phyloP scores from a whole-genome alignment of 495 filamentous ascomycete genomes.

The Penicillium flavigenum region DNA sequence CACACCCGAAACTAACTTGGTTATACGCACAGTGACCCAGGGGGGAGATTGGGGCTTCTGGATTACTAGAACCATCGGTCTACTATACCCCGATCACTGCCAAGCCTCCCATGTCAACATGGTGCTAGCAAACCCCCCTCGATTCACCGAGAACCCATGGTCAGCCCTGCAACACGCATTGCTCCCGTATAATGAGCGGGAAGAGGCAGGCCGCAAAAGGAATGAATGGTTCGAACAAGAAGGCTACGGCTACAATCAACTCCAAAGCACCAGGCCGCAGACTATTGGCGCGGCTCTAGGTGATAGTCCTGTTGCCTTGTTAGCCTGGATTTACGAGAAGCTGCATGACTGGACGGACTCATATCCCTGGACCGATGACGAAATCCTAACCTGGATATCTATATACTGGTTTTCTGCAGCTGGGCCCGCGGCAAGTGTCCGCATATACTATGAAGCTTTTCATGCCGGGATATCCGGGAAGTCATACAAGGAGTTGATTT shows the following conservation, averaged over 20 bases:
- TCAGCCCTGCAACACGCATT: slow-evolving; percentile 27
- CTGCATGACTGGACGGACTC: slow-evolving; percentile 65
- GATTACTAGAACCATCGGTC: slow-evolving; percentile 58
- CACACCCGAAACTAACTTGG: not conserved
- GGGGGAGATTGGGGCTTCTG: slow-evolving; percentile 69
- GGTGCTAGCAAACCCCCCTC: slow-evolving; percentile 40
- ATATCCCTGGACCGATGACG: slow-evolving; percentile 67
- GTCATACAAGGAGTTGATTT: slow-evolving; percentile 17
- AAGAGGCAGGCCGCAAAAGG: slow-evolving; percentile 47
- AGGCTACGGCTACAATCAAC: slow-evolving; percentile 55
- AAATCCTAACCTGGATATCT: slow-evolving; percentile 64
- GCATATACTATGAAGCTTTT: slow-evolving; percentile 61
- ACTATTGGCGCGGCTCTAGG: slow-evolving; percentile 57
- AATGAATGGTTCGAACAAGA: slow-evolving; percentile 50
- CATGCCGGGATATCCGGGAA: slow-evolving; percentile 19
- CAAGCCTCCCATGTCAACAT: slow-evolving; percentile 67
- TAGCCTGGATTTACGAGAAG: slow-evolving; percentile 71
- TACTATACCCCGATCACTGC: slow-evolving; percentile 55
- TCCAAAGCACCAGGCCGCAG: slow-evolving; percentile 62
- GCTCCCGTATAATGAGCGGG: slow-evolving; percentile 27
- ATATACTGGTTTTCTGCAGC: slow-evolving; percentile 61
- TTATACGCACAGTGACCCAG: slow-evolving; percentile 46
- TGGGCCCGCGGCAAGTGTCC: slow-evolving; percentile 53
- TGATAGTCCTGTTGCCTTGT: slow-evolving; percentile 60
- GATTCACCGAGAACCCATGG: slow-evolving; percentile 20